Evolutionary conservation across 2,329 filamentous ascomycete genomes (phyloP).

Genomic region (Lachnellula subtilissima): DNA sequence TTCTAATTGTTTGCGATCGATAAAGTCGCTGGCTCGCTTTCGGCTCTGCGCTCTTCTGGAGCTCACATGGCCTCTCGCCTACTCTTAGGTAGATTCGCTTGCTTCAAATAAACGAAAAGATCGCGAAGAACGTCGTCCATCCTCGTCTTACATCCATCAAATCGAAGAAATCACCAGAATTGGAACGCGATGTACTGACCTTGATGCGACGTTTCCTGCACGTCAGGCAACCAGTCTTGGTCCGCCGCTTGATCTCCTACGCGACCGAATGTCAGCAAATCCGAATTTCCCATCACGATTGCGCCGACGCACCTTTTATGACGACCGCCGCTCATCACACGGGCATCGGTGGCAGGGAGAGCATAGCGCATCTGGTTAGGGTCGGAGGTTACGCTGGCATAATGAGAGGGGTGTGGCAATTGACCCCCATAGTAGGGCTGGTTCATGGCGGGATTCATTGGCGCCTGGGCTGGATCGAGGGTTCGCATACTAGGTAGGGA

Average conservation of each 20-base stretch:
- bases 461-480: conserved; percentile 39
- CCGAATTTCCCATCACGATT: conserved; percentile 8
- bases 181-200: conserved; percentile 44
- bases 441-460: conserved; percentile 42
- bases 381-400: conserved; percentile 43
- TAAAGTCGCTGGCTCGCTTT: conserved; percentile 4
- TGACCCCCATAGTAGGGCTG: conserved; percentile 39
- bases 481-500: conserved; percentile 48
- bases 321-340: conserved; percentile 56
- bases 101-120: conserved; percentile 33
- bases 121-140: conserved; percentile 27
- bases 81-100: conserved; percentile 34
- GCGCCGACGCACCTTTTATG: conserved; percentile 45
- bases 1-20: not conserved
- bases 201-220: conserved; percentile 67
- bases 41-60: conserved; percentile 15
- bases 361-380: conserved; percentile 49
- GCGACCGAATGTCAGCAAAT: conserved; percentile 23
- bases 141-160: conserved; percentile 21
- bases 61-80: conserved; percentile 33
- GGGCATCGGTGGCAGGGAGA: conserved; percentile 46
- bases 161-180: conserved; percentile 14
- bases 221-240: conserved; percentile 67
- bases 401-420: conserved; percentile 39
- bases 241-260: conserved; percentile 69